A percentile compares a stretch with the other conserved stretches of the same genome.
These are phyloP conservation scores for Ophiocordyceps polyrhachis-furcata DNA, from an alignment of 2,329 filamentous ascomycete species.

Conservation along the genomic window DNA sequence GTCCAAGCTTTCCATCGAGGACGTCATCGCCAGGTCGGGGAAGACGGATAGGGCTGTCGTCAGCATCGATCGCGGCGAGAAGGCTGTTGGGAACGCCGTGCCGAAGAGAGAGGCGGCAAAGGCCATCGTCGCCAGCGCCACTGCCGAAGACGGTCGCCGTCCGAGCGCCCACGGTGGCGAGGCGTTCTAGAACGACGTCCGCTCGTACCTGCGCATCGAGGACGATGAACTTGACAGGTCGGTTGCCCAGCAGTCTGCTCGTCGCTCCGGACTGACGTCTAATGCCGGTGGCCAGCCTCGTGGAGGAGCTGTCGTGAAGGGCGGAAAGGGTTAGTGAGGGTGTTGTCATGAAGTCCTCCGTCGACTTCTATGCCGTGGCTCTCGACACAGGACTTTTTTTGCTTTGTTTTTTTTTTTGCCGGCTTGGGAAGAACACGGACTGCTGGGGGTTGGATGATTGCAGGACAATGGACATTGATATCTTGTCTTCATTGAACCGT, in stretches of 20 bases:
- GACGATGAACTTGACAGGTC: slow-evolving; percentile 12
- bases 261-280: neutral
- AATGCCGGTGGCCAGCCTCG: neutral
- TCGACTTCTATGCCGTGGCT: too few relatives aligned
- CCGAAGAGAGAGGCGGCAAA: neutral
- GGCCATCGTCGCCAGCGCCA: neutral
- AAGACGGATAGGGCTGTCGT: slow-evolving; percentile 1
- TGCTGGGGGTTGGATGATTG: too few relatives aligned
- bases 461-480: too few relatives aligned
- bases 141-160: neutral
- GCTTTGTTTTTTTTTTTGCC: too few relatives aligned
- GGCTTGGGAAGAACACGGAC: too few relatives aligned
- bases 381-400: too few relatives aligned
- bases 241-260: neutral
- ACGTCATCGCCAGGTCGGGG: slow-evolving; percentile 1
- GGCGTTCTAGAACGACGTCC: slow-evolving; percentile 14
- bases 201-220: slow-evolving; percentile 11
- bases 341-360: neutral
- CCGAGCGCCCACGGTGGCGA: neutral
- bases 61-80: neutral
- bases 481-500: neutral
- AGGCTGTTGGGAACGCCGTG: neutral
- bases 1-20: neutral
- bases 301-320: neutral
- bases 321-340: neutral